Base-by-base conservation (phyloP, 768 basidiomycete genomes). In the Trametes sanguinea region DNA sequence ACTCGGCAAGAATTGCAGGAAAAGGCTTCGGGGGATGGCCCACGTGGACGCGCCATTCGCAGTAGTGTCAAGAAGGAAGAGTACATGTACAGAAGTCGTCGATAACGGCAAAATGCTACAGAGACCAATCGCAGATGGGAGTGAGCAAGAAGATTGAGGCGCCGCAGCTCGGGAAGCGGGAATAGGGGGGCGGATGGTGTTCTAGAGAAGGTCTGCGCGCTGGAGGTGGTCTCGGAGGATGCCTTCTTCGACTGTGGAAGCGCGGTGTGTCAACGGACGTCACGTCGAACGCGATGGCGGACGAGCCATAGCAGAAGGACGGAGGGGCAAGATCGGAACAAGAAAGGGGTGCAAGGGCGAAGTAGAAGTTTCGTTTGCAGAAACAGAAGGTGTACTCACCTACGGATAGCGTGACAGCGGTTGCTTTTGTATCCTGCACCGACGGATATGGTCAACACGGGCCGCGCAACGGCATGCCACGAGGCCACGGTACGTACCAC, bases 171-270 rank as follows among this genome's bases (percentile, higher is more conserved):
- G 30, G 42, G 10, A 7, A 35, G 13, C 11, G 32, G 13, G 48
- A 14, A 40, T 22, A 27, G n/a, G 44, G 37, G 16, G 22, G 52
- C 11, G 33, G 32, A 50, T 46, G 48, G 39, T 29, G 45, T 13
- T 13, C 61, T 42, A 90, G 78, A 90, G 84, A 59, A 90, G 78
- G 75, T 88, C 86, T 46, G 88, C 88, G 50, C 83, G 80, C 47
- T 83, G 83, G 47, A 91, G 78, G 76, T 90, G 87, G 67, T 85
- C 81, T 37, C 88, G 81, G 46, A 92, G 75, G 57, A 92, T 90
- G 40, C 83, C 85, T 69, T 91, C 89, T 68, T 87, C 85, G 29
- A 90, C 90, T 83, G 69, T 62, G 51, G 60, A 33, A 57, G 58
- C 27, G 48, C 45, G 17, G 13, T 30, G 47, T 13, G 54, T 56